phyloP scores from a whole-genome alignment of 257 asterid species.

The Fraxinus excelsior region DNA sequence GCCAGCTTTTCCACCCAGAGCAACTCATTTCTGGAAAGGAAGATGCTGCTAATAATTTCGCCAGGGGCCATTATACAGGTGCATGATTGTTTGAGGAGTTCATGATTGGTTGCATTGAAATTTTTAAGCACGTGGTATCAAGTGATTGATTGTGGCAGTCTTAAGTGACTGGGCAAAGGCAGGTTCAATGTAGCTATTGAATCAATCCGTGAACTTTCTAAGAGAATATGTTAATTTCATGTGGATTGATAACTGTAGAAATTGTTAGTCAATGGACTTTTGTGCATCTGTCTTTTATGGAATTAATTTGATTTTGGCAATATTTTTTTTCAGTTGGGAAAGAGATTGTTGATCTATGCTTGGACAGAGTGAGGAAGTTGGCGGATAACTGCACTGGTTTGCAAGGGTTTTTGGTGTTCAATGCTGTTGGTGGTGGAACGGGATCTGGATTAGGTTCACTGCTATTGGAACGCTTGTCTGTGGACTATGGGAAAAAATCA shows the following conservation, averaged over 20 bases:
- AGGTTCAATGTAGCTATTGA: too few relatives aligned
- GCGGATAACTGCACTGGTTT: slow-evolving; percentile 2
- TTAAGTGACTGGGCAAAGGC: not conserved
- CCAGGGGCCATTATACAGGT: slow-evolving; percentile 54
- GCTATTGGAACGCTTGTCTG: not conserved
- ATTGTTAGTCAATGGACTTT: not conserved
- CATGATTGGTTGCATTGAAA: not conserved
- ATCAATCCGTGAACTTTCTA: not conserved
- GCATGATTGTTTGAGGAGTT: slow-evolving; percentile 10
- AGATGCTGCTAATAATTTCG: slow-evolving; percentile 55
- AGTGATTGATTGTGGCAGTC: not conserved
- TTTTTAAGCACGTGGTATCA: not conserved
- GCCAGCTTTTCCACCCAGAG: slow-evolving; percentile 58
- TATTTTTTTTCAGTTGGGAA: slow-evolving; percentile 38
- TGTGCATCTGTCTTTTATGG: slow-evolving; percentile 16
- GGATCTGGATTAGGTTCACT: not conserved
- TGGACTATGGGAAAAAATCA: not conserved
- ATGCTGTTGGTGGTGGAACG: not conserved
- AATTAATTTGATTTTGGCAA: too few relatives aligned
- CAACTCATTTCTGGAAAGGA: slow-evolving; percentile 58
- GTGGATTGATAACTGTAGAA: not conserved
- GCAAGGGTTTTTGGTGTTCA: slow-evolving; percentile 22
- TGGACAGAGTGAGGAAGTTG: not conserved
- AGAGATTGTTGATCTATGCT: not conserved
- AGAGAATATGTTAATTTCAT: not conserved